Base-by-base conservation (phyloP, 2,329 filamentous ascomycete genomes). In the Cercospora citrullina region DNA sequence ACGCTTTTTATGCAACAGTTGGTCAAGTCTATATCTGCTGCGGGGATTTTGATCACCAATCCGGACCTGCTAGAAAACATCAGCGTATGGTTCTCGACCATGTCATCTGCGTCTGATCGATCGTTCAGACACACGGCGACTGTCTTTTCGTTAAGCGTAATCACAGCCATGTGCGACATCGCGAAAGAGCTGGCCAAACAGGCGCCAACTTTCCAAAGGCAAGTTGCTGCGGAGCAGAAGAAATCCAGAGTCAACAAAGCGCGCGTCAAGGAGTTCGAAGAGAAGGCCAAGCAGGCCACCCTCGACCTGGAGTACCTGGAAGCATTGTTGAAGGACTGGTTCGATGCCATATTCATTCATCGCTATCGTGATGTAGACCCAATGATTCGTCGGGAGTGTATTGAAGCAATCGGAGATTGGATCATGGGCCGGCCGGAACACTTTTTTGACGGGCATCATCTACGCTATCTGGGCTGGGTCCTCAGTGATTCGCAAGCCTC, bases 71-170 rank as follows among this genome's bases (percentile, higher is more conserved):
- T 96, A 75, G 93, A 97, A 77, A 97, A 96, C 76, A 87, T 98
- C 59, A 89, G 93, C 73, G 86, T 92, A 67, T 99, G 95, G 95
- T 85, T 97, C 68, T 90, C 90, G 45, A 91, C 92, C 68, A 92
- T 99, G 90, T 95, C 94, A 2, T 95, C 93, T 4, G 94, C 93
- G 0, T 86, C 89, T 4, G 89, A 94, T 69, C 89, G 95, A 65
- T 93, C 95, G 1, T 97, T 99, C 80, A 88, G 95, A 71, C 95
- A 99, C 80, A 99, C 95, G 0, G 91, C 94, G 0, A 97, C 94
- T 1, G 90, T 95, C 0, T 90, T 94, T 26, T 90, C 92, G 1
- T 83, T 98, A 36, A 87, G 92, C 16, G 90, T 97, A 71, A 90
- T 92, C 65, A 92, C 88, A 36, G 88, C 91, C 0, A 83, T 98